phyloP scores from a whole-genome alignment of 805 yeast genomes.

The Metschnikowia santaceciliae region DNA sequence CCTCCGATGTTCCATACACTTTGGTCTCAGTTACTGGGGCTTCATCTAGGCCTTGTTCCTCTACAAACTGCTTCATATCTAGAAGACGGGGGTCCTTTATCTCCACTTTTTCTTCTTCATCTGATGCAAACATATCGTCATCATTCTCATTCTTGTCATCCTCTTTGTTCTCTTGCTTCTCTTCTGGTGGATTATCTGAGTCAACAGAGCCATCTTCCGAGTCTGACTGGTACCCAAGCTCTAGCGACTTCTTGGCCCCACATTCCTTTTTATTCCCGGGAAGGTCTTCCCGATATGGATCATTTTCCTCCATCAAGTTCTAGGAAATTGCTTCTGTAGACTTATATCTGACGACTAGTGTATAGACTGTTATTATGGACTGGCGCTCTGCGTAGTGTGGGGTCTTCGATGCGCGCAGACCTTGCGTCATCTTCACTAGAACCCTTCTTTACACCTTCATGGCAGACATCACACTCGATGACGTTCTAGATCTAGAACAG shows the following conservation, averaged over 20 bases:
- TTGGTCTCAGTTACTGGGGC: slow-evolving; percentile 15
- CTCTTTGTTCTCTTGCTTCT: slow-evolving; percentile 3
- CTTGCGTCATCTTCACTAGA: neutral
- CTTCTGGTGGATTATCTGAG: slow-evolving; percentile 3
- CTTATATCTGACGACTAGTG: too few species aligned
- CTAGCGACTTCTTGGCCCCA: neutral
- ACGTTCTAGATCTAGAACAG: slow-evolving; percentile 56
- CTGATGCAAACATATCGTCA: slow-evolving; percentile 44
- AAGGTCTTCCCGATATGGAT: neutral
- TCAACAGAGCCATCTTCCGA: slow-evolving; percentile 13
- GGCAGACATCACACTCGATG: slow-evolving; percentile 38
- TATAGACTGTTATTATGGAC: neutral
- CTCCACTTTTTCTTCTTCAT: slow-evolving; percentile 6
- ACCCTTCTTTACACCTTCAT: slow-evolving; percentile 3
- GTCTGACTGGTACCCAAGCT: slow-evolving; percentile 16
- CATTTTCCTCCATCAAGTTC: neutral
- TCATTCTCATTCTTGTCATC: slow-evolving; percentile 19
- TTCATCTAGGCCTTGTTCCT: slow-evolving; percentile 22
- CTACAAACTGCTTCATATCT: slow-evolving; percentile 21
- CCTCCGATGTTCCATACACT: slow-evolving; percentile 6
- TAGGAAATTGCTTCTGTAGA: too few species aligned
- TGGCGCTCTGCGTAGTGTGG: neutral
- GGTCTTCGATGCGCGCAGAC: slow-evolving; percentile 2
- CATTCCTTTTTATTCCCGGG: neutral
- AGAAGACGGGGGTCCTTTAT: slow-evolving; percentile 8